phyloP scores from a whole-genome alignment of 805 yeast species.

The Debaryomyces prosopidis region DNA sequence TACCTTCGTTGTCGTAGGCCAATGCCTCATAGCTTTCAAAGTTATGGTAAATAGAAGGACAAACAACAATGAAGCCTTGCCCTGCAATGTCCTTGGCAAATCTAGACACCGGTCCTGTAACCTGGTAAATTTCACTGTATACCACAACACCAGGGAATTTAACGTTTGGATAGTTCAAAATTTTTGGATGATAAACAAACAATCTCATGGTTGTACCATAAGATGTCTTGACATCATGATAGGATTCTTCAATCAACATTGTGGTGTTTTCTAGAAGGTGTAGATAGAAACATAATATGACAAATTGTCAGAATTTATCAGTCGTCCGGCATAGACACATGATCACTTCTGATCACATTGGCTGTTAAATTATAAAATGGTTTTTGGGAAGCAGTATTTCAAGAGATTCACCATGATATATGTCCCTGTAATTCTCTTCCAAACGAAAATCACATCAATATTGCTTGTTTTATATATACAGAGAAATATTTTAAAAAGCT shows the following conservation, averaged over 20 bases:
- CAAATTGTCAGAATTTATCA: too few species aligned
- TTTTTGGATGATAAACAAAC: slow-evolving; percentile 64
- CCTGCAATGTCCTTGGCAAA: slow-evolving; percentile 79
- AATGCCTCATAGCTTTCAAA: slow-evolving; percentile 64
- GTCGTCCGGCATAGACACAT: too few species aligned
- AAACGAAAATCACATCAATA: too few species aligned
- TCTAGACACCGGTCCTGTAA: slow-evolving; percentile 76
- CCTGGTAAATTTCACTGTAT: slow-evolving; percentile 81
- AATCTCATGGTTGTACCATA: slow-evolving; percentile 68
- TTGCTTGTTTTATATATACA: too few species aligned
- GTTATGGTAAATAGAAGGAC: slow-evolving; percentile 79
- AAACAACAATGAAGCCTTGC: slow-evolving; percentile 76
- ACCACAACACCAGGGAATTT: slow-evolving; percentile 81
- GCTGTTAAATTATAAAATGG: too few species aligned
- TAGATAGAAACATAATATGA: not conserved
- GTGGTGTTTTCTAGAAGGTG: not conserved
- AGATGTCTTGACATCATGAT: slow-evolving; percentile 64
- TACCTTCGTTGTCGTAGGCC: slow-evolving; percentile 70
- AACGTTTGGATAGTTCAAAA: slow-evolving; percentile 73
- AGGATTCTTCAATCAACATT: slow-evolving; percentile 71
- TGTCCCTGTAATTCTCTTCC: too few species aligned
- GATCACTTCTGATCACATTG: too few species aligned
- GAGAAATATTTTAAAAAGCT: too few species aligned
- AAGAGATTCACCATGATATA: too few species aligned
- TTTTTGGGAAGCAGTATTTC: too few species aligned